Conservation (phyloP, 2,329 filamentous ascomycete species). For the Xylariaceae sp. region DNA sequence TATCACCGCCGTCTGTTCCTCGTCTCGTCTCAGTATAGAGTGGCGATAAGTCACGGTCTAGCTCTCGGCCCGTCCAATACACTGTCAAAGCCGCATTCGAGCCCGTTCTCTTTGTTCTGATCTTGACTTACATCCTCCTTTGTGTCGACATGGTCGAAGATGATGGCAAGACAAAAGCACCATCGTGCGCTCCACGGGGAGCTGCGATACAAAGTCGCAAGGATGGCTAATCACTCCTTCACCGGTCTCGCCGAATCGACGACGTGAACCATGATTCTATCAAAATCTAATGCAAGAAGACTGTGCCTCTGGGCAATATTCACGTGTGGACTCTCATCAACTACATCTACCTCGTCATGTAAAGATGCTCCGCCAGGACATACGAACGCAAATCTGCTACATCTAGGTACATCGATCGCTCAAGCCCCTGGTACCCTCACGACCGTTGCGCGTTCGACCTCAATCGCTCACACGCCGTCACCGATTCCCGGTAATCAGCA, state of each 20-base stretch:
- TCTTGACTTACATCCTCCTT: slow-evolving; percentile 21
- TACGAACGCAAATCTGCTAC: slow-evolving; percentile 16
- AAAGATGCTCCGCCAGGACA: slow-evolving; percentile 12
- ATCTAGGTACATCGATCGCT: slow-evolving; percentile 17
- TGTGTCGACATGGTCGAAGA: slow-evolving; percentile 21
- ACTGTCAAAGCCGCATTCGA: slow-evolving; percentile 26
- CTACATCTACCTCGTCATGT: slow-evolving; percentile 18
- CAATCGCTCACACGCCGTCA: slow-evolving; percentile 28
- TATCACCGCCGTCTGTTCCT: neutral
- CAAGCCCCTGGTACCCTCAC: slow-evolving; percentile 3
- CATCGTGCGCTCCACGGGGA: slow-evolving; percentile 6
- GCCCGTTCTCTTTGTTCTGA: slow-evolving; percentile 24
- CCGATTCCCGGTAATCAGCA: slow-evolving; percentile 19
- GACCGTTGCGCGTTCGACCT: slow-evolving; percentile 28
- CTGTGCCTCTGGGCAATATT: slow-evolving; percentile 20
- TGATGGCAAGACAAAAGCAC: slow-evolving; percentile 22
- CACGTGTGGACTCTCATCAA: slow-evolving; percentile 20
- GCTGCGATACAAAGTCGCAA: slow-evolving; percentile 4
- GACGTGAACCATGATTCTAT: slow-evolving; percentile 19
- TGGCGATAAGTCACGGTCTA: slow-evolving; percentile 21
- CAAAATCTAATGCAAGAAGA: slow-evolving; percentile 18
- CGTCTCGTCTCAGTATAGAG: neutral
- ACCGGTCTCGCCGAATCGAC: slow-evolving; percentile 18
- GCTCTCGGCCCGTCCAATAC: slow-evolving; percentile 20
- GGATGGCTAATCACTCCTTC: slow-evolving; percentile 18